A percentile compares a stretch with the other conserved stretches of the same genome.
Evolutionary conservation across 257 asterid species (phyloP).

Genomic region (Nicotiana knightiana): DNA sequence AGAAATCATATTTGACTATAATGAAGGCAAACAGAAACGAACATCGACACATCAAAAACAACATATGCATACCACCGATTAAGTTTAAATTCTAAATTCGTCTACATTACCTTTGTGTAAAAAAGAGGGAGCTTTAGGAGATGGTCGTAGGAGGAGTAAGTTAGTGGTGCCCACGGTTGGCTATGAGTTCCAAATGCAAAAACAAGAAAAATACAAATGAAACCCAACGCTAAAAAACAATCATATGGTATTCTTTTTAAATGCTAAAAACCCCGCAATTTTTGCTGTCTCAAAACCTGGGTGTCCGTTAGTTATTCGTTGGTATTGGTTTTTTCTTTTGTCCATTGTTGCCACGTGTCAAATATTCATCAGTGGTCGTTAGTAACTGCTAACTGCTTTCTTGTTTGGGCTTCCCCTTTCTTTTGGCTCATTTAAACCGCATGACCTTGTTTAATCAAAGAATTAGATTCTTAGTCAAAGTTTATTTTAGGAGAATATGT

Average conservation of each 20-base stretch:
- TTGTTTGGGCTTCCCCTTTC: too few relatives aligned
- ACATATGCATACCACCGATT: too few relatives aligned
- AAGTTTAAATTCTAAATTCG: not conserved
- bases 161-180: constrained; percentile 8
- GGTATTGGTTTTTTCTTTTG: not conserved
- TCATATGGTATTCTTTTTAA: not conserved
- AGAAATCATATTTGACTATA: not conserved
- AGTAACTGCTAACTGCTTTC: not conserved
- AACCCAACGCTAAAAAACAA: not conserved
- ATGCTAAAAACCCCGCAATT: not conserved
- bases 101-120: not conserved
- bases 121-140: not conserved
- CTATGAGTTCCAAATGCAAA: not conserved
- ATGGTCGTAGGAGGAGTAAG: not conserved
- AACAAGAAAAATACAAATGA: not conserved
- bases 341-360: not conserved
- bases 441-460: too few relatives aligned
- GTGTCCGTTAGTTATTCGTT: not conserved
- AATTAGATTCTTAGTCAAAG: too few relatives aligned
- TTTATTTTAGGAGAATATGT: too few relatives aligned
- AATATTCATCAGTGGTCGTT: not conserved
- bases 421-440: not conserved
- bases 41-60: not conserved
- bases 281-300: not conserved
- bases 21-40: not conserved